Evolutionary conservation across 2,329 filamentous ascomycete species (phyloP).

Genomic region (Cercospora zeae-maydis): DNA sequence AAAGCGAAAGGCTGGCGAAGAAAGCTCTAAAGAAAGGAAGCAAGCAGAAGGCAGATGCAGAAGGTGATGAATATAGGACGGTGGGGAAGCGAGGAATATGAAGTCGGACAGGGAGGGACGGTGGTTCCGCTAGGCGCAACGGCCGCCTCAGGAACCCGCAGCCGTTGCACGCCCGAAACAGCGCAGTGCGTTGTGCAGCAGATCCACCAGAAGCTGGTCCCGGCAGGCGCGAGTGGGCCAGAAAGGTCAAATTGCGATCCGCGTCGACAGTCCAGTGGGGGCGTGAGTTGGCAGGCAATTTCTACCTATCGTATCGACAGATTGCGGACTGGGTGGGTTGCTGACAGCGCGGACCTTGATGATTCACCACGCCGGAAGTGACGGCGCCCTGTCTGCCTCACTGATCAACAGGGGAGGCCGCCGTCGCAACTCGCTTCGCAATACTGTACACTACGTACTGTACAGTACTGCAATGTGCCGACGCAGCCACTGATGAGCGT

Average conservation of each 20-base stretch:
- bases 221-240: slow-evolving; percentile 8
- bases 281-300: slow-evolving; percentile 11
- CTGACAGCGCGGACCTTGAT: no score
- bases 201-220: slow-evolving; percentile 8
- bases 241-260: slow-evolving; percentile 13
- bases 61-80: background rate
- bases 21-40: slow-evolving; percentile 7
- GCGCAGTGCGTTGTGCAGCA: slow-evolving; percentile 3
- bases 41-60: slow-evolving; percentile 12
- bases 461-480: no score
- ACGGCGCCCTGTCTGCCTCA: background rate
- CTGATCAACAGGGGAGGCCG: background rate
- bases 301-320: slow-evolving; percentile 4
- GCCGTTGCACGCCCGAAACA: background rate
- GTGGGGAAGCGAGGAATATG: slow-evolving; percentile 4
- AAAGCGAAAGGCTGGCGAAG: slow-evolving; percentile 7
- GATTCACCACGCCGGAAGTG: slow-evolving; percentile 2
- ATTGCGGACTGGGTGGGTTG: background rate
- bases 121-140: background rate
- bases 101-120: slow-evolving; percentile 7
- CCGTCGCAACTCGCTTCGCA: background rate
- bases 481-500: background rate
- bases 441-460: no score
- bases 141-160: slow-evolving; percentile 3
- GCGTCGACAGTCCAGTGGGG: slow-evolving; percentile 2